These are phyloP conservation scores for Entomortierella parvispora DNA, from an alignment of 192 early-diverging fungal species.

Conservation along the genomic window DNA sequence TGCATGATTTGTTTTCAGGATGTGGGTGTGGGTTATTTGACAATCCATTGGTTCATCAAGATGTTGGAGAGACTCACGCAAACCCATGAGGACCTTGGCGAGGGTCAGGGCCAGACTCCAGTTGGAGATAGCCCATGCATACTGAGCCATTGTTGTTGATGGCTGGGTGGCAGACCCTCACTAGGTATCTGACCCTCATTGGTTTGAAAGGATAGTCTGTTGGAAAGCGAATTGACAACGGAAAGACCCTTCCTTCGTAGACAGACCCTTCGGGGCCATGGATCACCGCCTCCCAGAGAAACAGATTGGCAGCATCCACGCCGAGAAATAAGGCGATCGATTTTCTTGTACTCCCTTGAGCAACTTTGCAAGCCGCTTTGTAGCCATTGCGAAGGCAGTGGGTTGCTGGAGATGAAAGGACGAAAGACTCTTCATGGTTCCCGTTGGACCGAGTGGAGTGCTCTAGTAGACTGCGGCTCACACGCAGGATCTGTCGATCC, in stretches of 20 bases:
- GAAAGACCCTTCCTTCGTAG: slow-evolving; percentile 11
- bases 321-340: background rate
- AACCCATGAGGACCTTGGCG: background rate
- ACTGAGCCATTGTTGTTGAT: slow-evolving; percentile 19
- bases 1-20: background rate
- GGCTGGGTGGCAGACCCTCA: slow-evolving; percentile 35
- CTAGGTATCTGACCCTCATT: slow-evolving; percentile 17
- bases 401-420: too few species aligned
- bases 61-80: background rate
- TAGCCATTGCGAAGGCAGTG: background rate
- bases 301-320: slow-evolving; percentile 1
- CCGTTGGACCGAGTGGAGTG: too few species aligned
- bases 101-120: slow-evolving; percentile 2
- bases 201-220: slow-evolving; percentile 8
- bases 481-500: too few species aligned
- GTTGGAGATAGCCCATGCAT: slow-evolving; percentile 46
- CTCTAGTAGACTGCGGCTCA: too few species aligned
- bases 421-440: too few species aligned
- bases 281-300: slow-evolving; percentile 1
- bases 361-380: background rate
- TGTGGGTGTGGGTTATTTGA: background rate
- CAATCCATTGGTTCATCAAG: background rate
- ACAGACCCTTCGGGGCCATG: slow-evolving; percentile 8
- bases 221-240: slow-evolving; percentile 4
- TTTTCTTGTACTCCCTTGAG: background rate